Conservation (phyloP, 2,329 filamentous ascomycete species). For the Sporothrix schenckii region DNA sequence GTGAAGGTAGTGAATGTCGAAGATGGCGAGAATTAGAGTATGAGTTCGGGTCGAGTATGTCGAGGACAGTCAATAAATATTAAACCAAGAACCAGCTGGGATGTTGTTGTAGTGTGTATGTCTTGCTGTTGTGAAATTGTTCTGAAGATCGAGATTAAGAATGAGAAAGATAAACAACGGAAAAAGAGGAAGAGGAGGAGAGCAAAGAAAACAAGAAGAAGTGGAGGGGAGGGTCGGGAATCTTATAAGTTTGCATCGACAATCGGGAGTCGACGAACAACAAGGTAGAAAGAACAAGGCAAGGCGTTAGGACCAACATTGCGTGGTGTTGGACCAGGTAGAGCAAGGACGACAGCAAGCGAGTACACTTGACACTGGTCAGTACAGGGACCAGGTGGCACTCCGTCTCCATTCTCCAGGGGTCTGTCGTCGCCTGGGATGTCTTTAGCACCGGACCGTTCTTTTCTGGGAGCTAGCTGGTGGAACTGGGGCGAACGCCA, state of each 20-base stretch:
- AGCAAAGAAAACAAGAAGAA: constrained; percentile 1
- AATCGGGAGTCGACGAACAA: constrained; percentile 45
- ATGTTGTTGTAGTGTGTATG: constrained; percentile 36
- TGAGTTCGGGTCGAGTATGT: constrained; percentile 6
- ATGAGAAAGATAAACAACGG: constrained; percentile 15
- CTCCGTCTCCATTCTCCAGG: constrained; percentile 1
- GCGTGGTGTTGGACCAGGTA: background rate
- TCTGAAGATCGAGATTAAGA: constrained; percentile 22
- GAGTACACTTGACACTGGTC: background rate
- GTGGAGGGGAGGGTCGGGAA: constrained; percentile 45
- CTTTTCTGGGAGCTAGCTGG: constrained; percentile 14
- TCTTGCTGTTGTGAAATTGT: constrained; percentile 38
- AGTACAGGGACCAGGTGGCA: constrained; percentile 14
- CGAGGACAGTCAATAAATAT: constrained; percentile 9
- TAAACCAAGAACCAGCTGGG: constrained; percentile 45
- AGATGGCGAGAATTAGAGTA: constrained; percentile 16
- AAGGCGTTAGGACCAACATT: constrained; percentile 37
- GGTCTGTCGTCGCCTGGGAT: background rate
- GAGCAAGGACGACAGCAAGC: constrained; percentile 21
- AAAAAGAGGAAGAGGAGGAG: constrained; percentile 1
- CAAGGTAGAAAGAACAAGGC: constrained; percentile 43
- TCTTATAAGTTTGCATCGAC: constrained; percentile 49
- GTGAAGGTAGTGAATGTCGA: background rate
- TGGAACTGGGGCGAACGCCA: constrained; percentile 16
- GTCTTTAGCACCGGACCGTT: constrained; percentile 19